These are phyloP conservation scores for Ogataea haglerorum DNA, from an alignment of 805 yeast species.

Conservation along the genomic window DNA sequence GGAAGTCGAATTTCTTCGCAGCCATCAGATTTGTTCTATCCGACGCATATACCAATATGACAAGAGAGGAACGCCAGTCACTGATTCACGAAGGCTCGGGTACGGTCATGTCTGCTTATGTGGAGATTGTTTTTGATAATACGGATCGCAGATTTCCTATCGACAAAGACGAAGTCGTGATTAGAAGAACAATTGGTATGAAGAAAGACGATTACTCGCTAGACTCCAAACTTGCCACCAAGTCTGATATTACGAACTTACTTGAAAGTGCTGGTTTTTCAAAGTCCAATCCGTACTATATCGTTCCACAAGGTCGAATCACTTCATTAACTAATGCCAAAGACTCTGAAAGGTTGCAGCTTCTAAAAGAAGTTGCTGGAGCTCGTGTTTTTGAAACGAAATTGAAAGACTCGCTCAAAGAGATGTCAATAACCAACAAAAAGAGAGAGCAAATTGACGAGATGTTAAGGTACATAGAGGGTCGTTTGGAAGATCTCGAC, in stretches of 20 bases:
- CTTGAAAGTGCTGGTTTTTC: constrained; percentile 93
- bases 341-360: constrained; percentile 71
- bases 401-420: constrained; percentile 71
- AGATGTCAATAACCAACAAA: constrained; percentile 68
- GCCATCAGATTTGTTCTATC: constrained; percentile 91
- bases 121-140: constrained; percentile 85
- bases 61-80: constrained; percentile 81
- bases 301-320: constrained; percentile 95
- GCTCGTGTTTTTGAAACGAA: constrained; percentile 86
- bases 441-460: constrained; percentile 73
- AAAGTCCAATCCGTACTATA: constrained; percentile 85
- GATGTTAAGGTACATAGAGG: constrained; percentile 65
- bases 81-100: constrained; percentile 88
- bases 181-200: constrained; percentile 88
- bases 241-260: constrained; percentile 75
- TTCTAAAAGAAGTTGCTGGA: constrained; percentile 91
- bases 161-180: constrained; percentile 61
- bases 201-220: constrained; percentile 88
- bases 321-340: constrained; percentile 86
- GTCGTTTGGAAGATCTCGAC: constrained; percentile 72
- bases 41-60: constrained; percentile 83
- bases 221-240: constrained; percentile 74
- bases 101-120: constrained; percentile 87
- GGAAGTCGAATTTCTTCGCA: constrained; percentile 92
- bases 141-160: constrained; percentile 71